Base-by-base conservation (phyloP, 2,329 filamentous ascomycete genomes). In the Cadophora malorum region DNA sequence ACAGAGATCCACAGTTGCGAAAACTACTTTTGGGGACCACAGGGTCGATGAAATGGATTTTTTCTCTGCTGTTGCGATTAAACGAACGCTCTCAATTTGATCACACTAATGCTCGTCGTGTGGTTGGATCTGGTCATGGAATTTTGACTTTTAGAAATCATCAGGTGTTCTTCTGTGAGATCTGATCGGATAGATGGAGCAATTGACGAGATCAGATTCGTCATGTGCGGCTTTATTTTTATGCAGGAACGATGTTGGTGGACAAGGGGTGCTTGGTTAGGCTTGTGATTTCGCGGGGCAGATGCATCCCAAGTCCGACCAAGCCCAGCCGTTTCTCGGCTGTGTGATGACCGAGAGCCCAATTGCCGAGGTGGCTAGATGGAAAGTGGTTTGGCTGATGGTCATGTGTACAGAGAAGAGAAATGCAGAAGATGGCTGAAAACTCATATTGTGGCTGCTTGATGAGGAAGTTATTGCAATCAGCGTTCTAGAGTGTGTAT, bases 251-350 rank as follows among this genome's bases (percentile, higher is more conserved):
- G 16, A 31, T 9, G 33, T 45, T 33, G 31, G 14, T 50, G 41
- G 28, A n/a, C 41, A 31, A 23, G 59, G 45, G 38, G 41, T n/a
- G 21, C 50, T 28, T 33, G 12, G 7, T 50, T 33, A 21, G 28
- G 59, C 59, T 50, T 62, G 38, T 62, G 59, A 49, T 35, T 31
- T 33, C 59, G 59, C 25, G 59, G 59, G 59, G 59, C 59, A 50
- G 59, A 31, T 38, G 4, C 35, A 21, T 12, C 50, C 6, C 50
- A 12, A 21, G 38, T 23, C 21, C 50, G 12, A n/a, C 19, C 21
- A 12, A 21, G 38, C 50, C 4, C 50, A 23, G 33, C 19, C 21
- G 35, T 14, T 31, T 25, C 58, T 62, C 45, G 59, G 59, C 25
- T 25, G 56, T 28, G 35, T 38, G 35, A 38, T 31, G 59, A 62